A percentile compares a stretch with the other conserved stretches of the same genome.
Evolutionary conservation across 176 grass and related monocot species (phyloP).

Genomic region (Saccharum officinarum): DNA sequence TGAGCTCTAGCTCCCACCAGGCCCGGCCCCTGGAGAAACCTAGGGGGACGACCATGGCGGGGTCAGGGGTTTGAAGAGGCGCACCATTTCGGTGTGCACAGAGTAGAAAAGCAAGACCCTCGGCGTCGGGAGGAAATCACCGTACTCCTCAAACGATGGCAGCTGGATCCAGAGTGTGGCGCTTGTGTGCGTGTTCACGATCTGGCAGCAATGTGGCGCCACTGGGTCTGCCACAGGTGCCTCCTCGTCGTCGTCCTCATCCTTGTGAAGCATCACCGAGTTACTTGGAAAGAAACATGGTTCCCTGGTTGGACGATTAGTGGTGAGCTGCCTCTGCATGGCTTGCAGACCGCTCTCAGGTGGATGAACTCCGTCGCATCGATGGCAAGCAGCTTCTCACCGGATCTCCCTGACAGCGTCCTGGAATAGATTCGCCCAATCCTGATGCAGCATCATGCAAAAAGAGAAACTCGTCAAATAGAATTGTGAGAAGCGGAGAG

Average conservation of each 20-base stretch:
- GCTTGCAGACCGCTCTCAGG: neutral
- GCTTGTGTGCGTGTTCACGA: neutral
- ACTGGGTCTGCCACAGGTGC: too few relatives aligned
- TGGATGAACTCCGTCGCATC: neutral
- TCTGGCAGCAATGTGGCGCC: too few relatives aligned
- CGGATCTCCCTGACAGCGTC: neutral
- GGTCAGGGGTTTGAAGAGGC: neutral
- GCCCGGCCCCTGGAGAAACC: neutral
- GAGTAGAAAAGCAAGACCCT: neutral
- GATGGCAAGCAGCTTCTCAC: neutral
- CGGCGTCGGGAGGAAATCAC: too few relatives aligned
- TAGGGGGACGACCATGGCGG: too few relatives aligned
- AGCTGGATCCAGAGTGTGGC: neutral
- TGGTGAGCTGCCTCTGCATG: neutral
- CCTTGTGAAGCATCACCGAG: too few relatives aligned
- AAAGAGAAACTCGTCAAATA: too few relatives aligned
- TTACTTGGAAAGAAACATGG: too few relatives aligned
- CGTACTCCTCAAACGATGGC: neutral
- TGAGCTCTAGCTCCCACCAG: accelerated
- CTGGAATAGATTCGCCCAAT: neutral
- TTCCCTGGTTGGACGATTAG: neutral
- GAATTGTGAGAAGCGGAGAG: too few relatives aligned
- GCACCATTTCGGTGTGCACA: too few relatives aligned
- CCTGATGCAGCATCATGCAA: neutral
- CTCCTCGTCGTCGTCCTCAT: neutral